These are phyloP conservation scores for Globisporangium paroecandrum DNA, from an alignment of 352 stramenopile genomes.

Conservation along the genomic window DNA sequence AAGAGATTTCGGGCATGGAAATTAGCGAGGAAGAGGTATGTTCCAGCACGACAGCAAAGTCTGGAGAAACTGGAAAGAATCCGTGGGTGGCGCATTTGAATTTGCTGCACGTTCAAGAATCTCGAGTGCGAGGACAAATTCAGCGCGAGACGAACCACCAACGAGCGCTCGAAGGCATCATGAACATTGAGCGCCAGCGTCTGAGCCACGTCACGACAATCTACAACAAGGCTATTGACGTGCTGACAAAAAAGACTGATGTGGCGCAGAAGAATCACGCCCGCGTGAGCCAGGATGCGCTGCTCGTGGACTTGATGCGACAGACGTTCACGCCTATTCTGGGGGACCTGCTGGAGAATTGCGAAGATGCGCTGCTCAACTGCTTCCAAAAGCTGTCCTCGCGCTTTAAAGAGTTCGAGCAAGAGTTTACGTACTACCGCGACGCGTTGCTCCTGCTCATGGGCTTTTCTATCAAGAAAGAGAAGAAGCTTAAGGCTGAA, in stretches of 20 bases:
- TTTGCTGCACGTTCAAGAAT: constrained; percentile 54
- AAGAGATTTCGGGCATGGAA: constrained; percentile 61
- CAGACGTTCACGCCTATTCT: constrained; percentile 70
- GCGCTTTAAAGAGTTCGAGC: constrained; percentile 69
- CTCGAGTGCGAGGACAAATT: constrained; percentile 46
- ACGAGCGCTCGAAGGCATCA: constrained; percentile 57
- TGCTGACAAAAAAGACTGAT: constrained; percentile 40
- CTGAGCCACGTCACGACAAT: constrained; percentile 49
- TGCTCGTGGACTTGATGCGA: constrained; percentile 65
- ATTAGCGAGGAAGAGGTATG: constrained; percentile 67
- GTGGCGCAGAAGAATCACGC: constrained; percentile 50
- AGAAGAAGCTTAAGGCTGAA: constrained; percentile 16
- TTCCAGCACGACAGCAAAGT: constrained; percentile 17
- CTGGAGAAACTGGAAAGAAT: constrained; percentile 21
- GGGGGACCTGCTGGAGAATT: constrained; percentile 55
- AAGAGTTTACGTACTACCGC: constrained; percentile 81
- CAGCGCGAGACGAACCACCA: constrained; percentile 53
- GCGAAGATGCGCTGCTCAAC: constrained; percentile 62
- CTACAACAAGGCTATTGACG: constrained; percentile 58
- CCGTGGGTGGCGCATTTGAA: constrained; percentile 52
- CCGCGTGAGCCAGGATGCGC: constrained; percentile 55
- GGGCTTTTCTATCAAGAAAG: constrained; percentile 13
- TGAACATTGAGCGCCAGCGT: constrained; percentile 71
- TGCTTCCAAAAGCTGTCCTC: constrained; percentile 59
- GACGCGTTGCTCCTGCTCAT: constrained; percentile 51